Evolutionary conservation across 2,329 filamentous ascomycete genomes (phyloP).

Genomic region (Metarhizium brunneum): DNA sequence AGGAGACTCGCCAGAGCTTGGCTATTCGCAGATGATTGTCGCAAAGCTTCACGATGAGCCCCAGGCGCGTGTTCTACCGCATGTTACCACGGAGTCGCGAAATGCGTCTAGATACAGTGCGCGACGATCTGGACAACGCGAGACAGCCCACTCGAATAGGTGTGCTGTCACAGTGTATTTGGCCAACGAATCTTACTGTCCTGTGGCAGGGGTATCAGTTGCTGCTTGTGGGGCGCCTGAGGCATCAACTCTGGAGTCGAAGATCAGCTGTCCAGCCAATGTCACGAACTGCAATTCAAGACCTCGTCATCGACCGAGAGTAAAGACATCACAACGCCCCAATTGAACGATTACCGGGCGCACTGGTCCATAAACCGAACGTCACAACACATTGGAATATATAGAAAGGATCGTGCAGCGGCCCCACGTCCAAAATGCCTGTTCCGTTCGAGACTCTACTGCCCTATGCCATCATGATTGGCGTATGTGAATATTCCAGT

Average conservation of each 20-base stretch:
- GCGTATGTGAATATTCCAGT: slow-evolving; percentile 33
- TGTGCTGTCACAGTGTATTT: neutral
- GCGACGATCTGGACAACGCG: neutral
- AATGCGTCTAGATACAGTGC: slow-evolving; percentile 5
- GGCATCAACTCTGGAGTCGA: slow-evolving; percentile 8
- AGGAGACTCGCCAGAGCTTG: slow-evolving; percentile 2
- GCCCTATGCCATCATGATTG: slow-evolving; percentile 55
- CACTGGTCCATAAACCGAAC: neutral
- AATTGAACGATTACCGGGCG: slow-evolving; percentile 1
- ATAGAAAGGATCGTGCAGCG: slow-evolving; percentile 10
- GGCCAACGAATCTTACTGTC: neutral
- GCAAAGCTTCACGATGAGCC: neutral
- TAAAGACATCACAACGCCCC: neutral
- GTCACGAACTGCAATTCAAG: neutral
- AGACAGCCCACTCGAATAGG: neutral
- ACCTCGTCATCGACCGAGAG: neutral
- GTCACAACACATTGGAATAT: neutral
- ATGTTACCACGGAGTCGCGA: slow-evolving; percentile 1
- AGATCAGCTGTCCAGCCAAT: neutral
- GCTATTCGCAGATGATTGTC: neutral
- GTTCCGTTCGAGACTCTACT: slow-evolving; percentile 56
- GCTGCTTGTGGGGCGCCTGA: slow-evolving; percentile 9
- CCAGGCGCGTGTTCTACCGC: slow-evolving; percentile 2
- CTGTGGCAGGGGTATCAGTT: slow-evolving; percentile 1
- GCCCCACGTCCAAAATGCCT: slow-evolving; percentile 37